Evolutionary conservation across 2,329 filamentous ascomycete genomes (phyloP).

Genomic region (Macroventuria anomochaeta): DNA sequence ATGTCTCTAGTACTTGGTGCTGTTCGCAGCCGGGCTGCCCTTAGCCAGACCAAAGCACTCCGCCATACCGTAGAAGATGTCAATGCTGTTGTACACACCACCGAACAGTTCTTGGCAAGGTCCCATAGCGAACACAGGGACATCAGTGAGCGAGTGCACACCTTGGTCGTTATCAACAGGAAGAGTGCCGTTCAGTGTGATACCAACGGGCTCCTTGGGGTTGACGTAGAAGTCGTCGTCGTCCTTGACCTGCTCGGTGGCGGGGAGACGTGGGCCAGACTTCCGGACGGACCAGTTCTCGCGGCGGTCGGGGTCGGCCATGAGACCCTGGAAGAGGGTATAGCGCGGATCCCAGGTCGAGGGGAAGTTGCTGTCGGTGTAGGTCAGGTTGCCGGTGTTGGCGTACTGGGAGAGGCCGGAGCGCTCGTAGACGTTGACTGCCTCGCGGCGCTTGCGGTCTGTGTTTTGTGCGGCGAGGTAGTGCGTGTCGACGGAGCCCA

Average conservation of each 20-base stretch:
- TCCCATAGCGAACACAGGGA: conserved; percentile 73
- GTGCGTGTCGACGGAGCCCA: conserved; percentile 79
- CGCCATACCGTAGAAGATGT: conserved; percentile 77
- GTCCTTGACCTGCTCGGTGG: conserved; percentile 61
- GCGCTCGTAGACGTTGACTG: conserved; percentile 74
- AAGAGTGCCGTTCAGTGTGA: conserved; percentile 78
- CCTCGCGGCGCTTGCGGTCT: conserved; percentile 75
- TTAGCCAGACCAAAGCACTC: conserved; percentile 64
- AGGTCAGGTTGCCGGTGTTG: conserved; percentile 65
- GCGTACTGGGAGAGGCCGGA: conserved; percentile 80
- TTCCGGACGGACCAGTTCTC: conserved; percentile 79
- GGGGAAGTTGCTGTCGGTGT: conserved; percentile 80
- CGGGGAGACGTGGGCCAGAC: conserved; percentile 67
- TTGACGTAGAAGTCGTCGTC: conserved; percentile 69
- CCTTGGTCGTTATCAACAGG: conserved; percentile 67
- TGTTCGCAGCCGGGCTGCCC: conserved; percentile 19
- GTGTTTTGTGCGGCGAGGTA: conserved; percentile 71
- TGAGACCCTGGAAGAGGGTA: conserved; percentile 75
- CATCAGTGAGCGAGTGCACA: conserved; percentile 50
- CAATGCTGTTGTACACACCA: conserved; percentile 72
- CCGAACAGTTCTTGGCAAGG: conserved; percentile 80
- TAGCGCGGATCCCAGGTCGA: conserved; percentile 86
- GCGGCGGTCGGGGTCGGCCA: conserved; percentile 74
- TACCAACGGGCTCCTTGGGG: conserved; percentile 70
- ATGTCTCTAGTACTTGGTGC: conserved; percentile 4